Conservation (phyloP, 2,329 filamentous ascomycete genomes). For the Parasarocladium wereldwijsianum region DNA sequence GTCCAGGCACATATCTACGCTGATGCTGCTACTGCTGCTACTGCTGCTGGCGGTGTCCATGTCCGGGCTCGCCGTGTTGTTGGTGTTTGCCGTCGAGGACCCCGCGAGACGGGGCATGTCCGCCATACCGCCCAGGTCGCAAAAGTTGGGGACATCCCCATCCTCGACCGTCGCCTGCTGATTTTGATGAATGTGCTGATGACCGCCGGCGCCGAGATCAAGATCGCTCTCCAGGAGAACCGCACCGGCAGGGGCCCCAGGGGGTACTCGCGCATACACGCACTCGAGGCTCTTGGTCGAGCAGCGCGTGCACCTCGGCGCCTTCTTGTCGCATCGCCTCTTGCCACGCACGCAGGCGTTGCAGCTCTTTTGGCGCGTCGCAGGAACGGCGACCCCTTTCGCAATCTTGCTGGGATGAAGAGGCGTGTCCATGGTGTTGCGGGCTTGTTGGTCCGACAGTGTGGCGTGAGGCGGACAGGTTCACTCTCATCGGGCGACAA, state of each 20-base stretch:
- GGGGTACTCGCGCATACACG: conserved; percentile 23
- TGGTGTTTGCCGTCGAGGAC: conserved; percentile 9
- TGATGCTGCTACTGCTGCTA: conserved; percentile 6
- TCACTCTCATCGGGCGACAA: too few relatives aligned
- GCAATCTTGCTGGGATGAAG: conserved; percentile 9
- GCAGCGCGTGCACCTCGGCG: conserved; percentile 27
- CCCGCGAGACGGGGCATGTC: conserved; percentile 3
- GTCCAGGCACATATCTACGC: too few relatives aligned
- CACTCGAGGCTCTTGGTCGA: conserved; percentile 25
- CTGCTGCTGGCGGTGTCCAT: background rate
- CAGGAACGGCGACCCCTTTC: conserved; percentile 14
- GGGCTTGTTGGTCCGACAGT: too few relatives aligned
- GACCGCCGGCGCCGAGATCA: too few relatives aligned
- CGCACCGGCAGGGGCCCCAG: conserved; percentile 7
- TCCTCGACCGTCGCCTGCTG: too few relatives aligned
- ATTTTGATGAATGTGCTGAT: conserved; percentile 2
- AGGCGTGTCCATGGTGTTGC: too few relatives aligned
- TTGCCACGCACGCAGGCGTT: conserved; percentile 32
- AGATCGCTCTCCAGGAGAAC: conserved; percentile 4
- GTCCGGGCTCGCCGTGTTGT: conserved; percentile 13
- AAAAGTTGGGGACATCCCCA: background rate
- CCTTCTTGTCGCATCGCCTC: conserved; percentile 30
- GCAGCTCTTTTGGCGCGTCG: conserved; percentile 36
- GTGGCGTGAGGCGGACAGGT: too few relatives aligned
- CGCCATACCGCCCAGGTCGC: background rate